Conservation (phyloP, 768 basidiomycete genomes). For the Leccinum arenicola region DNA sequence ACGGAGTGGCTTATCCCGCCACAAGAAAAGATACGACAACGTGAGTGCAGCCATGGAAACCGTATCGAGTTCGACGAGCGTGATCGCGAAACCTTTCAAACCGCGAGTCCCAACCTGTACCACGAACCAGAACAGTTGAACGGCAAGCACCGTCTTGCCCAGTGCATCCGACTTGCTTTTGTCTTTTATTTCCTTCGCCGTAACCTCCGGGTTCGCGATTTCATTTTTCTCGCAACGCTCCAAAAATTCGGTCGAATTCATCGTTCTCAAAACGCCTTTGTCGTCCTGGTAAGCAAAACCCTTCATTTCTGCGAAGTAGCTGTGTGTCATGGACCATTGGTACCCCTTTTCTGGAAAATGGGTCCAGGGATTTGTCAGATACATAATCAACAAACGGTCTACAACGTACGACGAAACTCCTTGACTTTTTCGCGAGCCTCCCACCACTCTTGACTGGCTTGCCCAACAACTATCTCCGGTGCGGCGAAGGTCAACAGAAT, state of each 20-base stretch:
- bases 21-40: neutral
- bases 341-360: neutral
- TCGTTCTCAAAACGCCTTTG: neutral
- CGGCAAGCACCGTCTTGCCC: neutral
- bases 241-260: neutral
- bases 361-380: neutral
- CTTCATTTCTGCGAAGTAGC: neutral
- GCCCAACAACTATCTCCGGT: neutral
- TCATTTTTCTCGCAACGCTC: neutral
- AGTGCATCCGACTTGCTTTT: neutral
- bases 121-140: neutral
- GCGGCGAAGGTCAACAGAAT: neutral
- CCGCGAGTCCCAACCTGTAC: neutral
- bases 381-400: no score
- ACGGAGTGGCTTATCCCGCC: neutral
- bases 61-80: neutral
- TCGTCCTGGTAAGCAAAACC: neutral
- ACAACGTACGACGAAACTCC: neutral
- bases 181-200: neutral
- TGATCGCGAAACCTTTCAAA: neutral
- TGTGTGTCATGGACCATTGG: neutral
- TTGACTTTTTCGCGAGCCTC: neutral
- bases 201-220: neutral
- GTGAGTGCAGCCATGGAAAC: neutral
- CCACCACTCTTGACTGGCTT: neutral